These are phyloP conservation scores for Pseudozyma hubeiensis DNA, from an alignment of 1,284 basidiomycete species.

Conservation along the genomic window DNA sequence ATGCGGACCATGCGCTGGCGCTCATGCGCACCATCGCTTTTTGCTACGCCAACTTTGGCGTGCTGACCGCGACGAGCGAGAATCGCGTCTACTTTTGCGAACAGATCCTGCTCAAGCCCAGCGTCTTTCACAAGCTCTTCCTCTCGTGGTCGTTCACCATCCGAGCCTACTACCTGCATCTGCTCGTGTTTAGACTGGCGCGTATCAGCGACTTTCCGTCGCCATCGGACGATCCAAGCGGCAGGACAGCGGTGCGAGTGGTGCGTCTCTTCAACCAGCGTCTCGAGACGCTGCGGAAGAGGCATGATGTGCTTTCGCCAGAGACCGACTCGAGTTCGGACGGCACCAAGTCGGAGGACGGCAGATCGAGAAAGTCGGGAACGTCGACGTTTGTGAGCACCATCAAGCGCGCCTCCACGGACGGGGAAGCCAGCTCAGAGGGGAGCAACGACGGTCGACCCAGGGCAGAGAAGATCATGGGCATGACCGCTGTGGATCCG, in stretches of 20 bases:
- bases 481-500: constrained; percentile 51
- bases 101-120: constrained; percentile 59
- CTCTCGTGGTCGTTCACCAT: constrained; percentile 66
- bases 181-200: constrained; percentile 64
- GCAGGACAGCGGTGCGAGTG: constrained; percentile 52
- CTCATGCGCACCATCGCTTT: constrained; percentile 66
- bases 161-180: constrained; percentile 64
- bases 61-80: constrained; percentile 50
- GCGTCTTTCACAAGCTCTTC: constrained; percentile 64
- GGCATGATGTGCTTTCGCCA: constrained; percentile 60
- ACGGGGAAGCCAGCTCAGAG: constrained; percentile 24
- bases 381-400: constrained; percentile 62
- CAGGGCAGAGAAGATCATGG: constrained; percentile 62
- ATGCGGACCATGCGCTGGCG: constrained; percentile 64
- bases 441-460: constrained; percentile 25
- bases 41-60: constrained; percentile 64
- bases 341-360: constrained; percentile 50
- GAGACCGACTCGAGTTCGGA: constrained; percentile 53
- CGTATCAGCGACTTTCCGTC: constrained; percentile 58
- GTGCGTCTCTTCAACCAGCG: constrained; percentile 57
- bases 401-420: constrained; percentile 58
- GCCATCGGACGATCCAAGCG: constrained; percentile 51
- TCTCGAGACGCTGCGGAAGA: constrained; percentile 56
- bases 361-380: constrained; percentile 32
- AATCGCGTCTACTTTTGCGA: constrained; percentile 61